Base-by-base conservation (phyloP, 2,329 filamentous ascomycete genomes). In the Diaporthe capsici region DNA sequence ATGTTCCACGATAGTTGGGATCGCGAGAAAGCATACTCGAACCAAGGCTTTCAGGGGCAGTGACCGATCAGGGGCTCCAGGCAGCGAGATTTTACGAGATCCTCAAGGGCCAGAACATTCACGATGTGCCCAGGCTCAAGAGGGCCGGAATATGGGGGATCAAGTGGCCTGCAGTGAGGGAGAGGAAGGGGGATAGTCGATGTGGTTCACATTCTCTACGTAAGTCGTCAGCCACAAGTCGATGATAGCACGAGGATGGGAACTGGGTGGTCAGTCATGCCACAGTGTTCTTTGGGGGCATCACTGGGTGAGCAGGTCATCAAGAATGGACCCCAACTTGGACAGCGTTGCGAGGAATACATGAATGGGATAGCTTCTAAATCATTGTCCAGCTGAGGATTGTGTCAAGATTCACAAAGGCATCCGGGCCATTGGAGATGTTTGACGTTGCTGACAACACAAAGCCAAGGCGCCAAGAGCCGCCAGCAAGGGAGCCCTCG, bases 101-200 rank as follows among this genome's bases (percentile, higher is more conserved):
- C 20, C 20, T 0, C 20, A 10, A 37, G 17, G 20, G 13, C 2
- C 31, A 22, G 17, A 10, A 13, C 12, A 55, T 25, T 0, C 51
- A 28, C 25, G 25, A 0, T 28, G 2, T 53, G 25, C n/a, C 6
- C 2, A 55, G 13, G 51, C 51, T 55, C 4, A 5, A 0, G 9
- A 25, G 0, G 0, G n/a, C 10, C 25, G 3, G 51, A 1, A 0
- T 55, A 0, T 5, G 25, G 2, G 13, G 25, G 9, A 55, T 3
- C 9, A 17, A 17, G 9, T 22, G 31, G 55, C 20, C 20, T 58
- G 22, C 55, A 5, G 5, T 58, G 31, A n/a, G 12, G 2, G 15
- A 13, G 5, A 7, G 5, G 12, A 10, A 0, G 7, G 1, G 2
- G 1, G 13, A 4, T 20, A 8, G 53, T 20, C 25, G 17, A 31